These are phyloP conservation scores for Hymenoscyphus infarciens DNA, from an alignment of 2,329 filamentous ascomycete species.

Conservation along the genomic window DNA sequence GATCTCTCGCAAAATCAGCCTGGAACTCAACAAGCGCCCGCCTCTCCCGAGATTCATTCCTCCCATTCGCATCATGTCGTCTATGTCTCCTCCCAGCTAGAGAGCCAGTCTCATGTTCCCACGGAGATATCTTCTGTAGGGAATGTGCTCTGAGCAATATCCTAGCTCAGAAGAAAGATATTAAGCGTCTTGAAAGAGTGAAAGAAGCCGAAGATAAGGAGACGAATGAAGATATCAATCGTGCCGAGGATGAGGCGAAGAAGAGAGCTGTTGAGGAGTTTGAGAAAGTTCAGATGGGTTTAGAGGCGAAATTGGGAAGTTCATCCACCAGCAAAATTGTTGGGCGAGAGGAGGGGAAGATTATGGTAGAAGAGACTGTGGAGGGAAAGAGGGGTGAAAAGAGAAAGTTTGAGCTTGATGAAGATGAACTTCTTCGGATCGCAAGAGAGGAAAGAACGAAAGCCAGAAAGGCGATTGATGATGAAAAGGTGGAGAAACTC, in stretches of 20 bases:
- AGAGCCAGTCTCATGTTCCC: constrained; percentile 77
- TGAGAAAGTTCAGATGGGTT: constrained; percentile 76
- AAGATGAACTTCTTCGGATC: constrained; percentile 69
- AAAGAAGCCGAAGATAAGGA: constrained; percentile 60
- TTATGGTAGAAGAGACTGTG: constrained; percentile 38
- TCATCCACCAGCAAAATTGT: constrained; percentile 37
- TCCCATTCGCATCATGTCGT: constrained; percentile 84
- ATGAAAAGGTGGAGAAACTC: constrained; percentile 73
- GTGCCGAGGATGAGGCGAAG: constrained; percentile 66
- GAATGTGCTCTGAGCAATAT: constrained; percentile 92
- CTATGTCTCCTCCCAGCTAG: constrained; percentile 80
- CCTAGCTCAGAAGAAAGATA: constrained; percentile 87
- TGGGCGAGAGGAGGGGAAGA: constrained; percentile 42
- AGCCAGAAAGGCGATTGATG: constrained; percentile 65
- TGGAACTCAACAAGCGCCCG: constrained; percentile 84
- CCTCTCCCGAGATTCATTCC: constrained; percentile 83
- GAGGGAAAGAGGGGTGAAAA: constrained; percentile 46
- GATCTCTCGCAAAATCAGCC: constrained; percentile 71
- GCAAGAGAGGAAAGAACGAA: constrained; percentile 66
- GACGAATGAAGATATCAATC: constrained; percentile 53
- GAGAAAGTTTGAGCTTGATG: constrained; percentile 78
- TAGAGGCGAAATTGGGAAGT: constrained; percentile 39
- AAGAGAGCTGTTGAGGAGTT: constrained; percentile 74
- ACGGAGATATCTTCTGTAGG: constrained; percentile 89
- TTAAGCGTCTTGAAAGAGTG: constrained; percentile 72